Percentiles rank a stretch among this genome's conserved stretches.
phyloP scores from a whole-genome alignment of 768 basidiomycete species.

The Paxillus involutus region DNA sequence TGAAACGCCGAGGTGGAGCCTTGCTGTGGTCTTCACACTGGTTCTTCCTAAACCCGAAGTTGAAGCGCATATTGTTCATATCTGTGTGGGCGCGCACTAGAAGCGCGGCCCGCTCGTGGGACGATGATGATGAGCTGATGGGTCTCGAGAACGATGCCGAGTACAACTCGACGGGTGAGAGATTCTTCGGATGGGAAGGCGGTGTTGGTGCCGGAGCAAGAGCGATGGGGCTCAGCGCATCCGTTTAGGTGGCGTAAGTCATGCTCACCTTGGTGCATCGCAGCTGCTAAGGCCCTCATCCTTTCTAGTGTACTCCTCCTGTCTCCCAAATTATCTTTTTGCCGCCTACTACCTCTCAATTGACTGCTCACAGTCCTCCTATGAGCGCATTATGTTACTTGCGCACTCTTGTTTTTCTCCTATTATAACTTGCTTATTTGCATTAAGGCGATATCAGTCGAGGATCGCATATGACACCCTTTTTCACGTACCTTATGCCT shows the following conservation, averaged over 20 bases:
- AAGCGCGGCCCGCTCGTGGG: conserved; percentile 52
- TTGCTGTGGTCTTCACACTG: conserved; percentile 95
- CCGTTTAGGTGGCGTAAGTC: conserved; percentile 30
- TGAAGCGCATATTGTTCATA: conserved; percentile 90
- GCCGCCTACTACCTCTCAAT: not conserved
- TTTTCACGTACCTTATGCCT: conserved; percentile 16
- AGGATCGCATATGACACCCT: conserved; percentile 8
- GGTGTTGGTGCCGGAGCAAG: conserved; percentile 78
- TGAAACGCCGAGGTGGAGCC: conserved; percentile 66
- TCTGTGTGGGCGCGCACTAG: conserved; percentile 87
- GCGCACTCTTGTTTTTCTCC: not conserved
- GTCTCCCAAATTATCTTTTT: not conserved
- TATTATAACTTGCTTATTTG: conserved; percentile 6
- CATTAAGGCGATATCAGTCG: not conserved
- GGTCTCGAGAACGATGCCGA: conserved; percentile 39
- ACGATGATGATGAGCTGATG: conserved; percentile 41
- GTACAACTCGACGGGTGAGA: conserved; percentile 42
- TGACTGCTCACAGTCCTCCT: not conserved
- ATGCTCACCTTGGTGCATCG: conserved; percentile 6
- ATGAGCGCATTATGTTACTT: not conserved
- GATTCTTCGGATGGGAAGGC: conserved; percentile 82
- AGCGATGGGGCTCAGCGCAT: conserved; percentile 61
- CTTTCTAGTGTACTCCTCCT: not conserved
- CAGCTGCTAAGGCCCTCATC: conserved; percentile 15
- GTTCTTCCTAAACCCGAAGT: conserved; percentile 94